These are phyloP conservation scores for Diaporthe amygdali DNA, from an alignment of 2,329 filamentous ascomycete genomes.

Conservation along the genomic window DNA sequence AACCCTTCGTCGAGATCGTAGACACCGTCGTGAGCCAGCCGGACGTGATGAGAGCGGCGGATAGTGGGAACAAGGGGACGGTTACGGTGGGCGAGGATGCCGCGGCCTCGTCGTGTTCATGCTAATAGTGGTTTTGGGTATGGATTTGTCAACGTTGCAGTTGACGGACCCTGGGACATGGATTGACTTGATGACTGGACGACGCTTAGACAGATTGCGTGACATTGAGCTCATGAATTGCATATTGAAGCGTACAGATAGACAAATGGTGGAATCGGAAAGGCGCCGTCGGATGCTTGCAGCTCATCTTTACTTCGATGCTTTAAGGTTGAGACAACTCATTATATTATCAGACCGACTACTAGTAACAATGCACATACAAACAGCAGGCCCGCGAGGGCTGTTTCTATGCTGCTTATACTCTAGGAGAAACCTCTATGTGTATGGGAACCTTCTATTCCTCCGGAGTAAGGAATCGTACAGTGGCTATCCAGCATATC, in stretches of 20 bases:
- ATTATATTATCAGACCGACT: not conserved
- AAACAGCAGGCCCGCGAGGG: constrained; percentile 12
- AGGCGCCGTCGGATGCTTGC: not conserved
- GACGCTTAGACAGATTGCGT: not conserved
- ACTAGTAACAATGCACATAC: not conserved
- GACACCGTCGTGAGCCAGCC: constrained; percentile 53
- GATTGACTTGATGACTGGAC: constrained; percentile 3
- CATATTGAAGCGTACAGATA: constrained; percentile 29
- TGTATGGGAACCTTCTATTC: constrained; percentile 29
- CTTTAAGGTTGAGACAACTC: not conserved
- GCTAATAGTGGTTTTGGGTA: constrained; percentile 24
- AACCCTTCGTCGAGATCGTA: constrained; percentile 58
- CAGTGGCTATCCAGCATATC: constrained; percentile 33
- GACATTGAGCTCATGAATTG: constrained; percentile 33
- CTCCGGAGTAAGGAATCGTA: constrained; percentile 39
- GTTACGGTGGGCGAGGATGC: constrained; percentile 34
- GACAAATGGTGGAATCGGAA: not conserved
- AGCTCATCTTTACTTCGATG: not conserved
- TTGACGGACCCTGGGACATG: not conserved
- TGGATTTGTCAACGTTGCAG: not conserved
- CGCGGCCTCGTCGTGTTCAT: constrained; percentile 29
- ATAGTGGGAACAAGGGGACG: constrained; percentile 31
- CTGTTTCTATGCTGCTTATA: not conserved
- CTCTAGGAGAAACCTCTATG: not conserved
- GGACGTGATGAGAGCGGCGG: constrained; percentile 42